These are phyloP conservation scores for Neurospora discreta DNA, from an alignment of 495 filamentous ascomycete genomes.

Conservation along the genomic window DNA sequence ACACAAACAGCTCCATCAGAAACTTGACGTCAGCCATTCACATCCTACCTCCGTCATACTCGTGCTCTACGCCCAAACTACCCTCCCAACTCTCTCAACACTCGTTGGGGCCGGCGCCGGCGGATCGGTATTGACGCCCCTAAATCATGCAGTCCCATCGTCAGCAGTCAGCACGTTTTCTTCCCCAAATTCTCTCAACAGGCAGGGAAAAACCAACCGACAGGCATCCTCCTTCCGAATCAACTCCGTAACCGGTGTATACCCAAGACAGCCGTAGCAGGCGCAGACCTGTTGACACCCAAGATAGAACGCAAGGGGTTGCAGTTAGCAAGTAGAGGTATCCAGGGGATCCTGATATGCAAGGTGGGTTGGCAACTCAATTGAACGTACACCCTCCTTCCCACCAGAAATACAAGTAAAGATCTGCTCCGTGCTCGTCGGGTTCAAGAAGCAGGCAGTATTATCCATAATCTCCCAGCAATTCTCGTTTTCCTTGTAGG, in stretches of 20 bases:
- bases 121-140: not conserved
- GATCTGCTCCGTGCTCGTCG: conserved; percentile 7
- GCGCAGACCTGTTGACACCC: conserved; percentile 9
- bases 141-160: not conserved
- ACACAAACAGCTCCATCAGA: no score
- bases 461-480: conserved; percentile 20
- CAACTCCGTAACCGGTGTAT: conserved; percentile 4
- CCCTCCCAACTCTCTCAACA: not conserved
- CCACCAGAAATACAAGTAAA: conserved; percentile 11
- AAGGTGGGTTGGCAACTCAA: no score
- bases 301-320: no score
- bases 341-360: no score
- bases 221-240: conserved; percentile 11
- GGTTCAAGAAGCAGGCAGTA: conserved; percentile 14
- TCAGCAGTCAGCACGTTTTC: not conserved
- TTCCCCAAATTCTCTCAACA: no score
- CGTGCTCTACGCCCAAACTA: not conserved
- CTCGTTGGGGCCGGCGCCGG: not conserved
- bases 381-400: not conserved
- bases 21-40: no score
- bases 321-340: no score
- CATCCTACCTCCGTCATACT: no score
- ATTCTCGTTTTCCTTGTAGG: conserved; percentile 10
- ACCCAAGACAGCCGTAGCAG: conserved; percentile 14
- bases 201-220: not conserved